Percentiles rank a stretch among this genome's conserved stretches.
phyloP scores from a whole-genome alignment of 768 basidiomycete species.

The Hemileccinum impolitum region DNA sequence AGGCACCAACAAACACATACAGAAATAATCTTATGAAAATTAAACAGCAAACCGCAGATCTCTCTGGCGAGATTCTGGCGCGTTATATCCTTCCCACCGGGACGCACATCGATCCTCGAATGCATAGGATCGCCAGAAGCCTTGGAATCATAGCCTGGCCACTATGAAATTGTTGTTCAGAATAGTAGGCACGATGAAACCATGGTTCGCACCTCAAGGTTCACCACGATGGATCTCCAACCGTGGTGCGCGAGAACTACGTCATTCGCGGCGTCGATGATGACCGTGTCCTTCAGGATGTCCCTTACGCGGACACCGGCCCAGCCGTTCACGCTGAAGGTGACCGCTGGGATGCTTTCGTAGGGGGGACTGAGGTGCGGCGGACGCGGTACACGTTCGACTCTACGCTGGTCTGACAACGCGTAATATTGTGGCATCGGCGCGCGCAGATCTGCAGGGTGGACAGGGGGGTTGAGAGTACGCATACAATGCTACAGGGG shows the following conservation, averaged over 20 bases:
- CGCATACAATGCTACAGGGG: slow-evolving; percentile 13
- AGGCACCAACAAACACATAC: slow-evolving; percentile 4
- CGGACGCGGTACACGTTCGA: slow-evolving; percentile 21
- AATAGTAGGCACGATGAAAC: background rate
- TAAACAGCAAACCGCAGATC: slow-evolving; percentile 10
- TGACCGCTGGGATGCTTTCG: slow-evolving; percentile 15
- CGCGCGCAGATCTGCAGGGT: slow-evolving; percentile 12
- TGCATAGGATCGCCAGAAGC: slow-evolving; percentile 4
- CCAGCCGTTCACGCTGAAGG: slow-evolving; percentile 17
- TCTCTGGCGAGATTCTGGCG: slow-evolving; percentile 21
- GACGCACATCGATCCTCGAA: slow-evolving; percentile 12
- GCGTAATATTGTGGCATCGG: slow-evolving; percentile 18
- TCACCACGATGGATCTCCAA: slow-evolving; percentile 20
- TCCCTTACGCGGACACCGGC: slow-evolving; percentile 20
- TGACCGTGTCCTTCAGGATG: slow-evolving; percentile 1
- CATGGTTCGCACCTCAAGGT: slow-evolving; percentile 17
- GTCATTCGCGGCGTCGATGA: slow-evolving; percentile 19
- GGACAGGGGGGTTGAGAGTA: slow-evolving; percentile 14
- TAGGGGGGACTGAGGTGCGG: slow-evolving; percentile 6
- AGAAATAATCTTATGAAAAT: slow-evolving; percentile 1
- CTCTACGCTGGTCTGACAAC: slow-evolving; percentile 15
- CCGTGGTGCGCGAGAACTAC: slow-evolving; percentile 11
- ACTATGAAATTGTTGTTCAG: slow-evolving; percentile 9
- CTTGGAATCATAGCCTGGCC: slow-evolving; percentile 20
- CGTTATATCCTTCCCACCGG: slow-evolving; percentile 10